Evolutionary conservation across 2,329 filamentous ascomycete species (phyloP).

Genomic region (Aspergillus novofumigatus): DNA sequence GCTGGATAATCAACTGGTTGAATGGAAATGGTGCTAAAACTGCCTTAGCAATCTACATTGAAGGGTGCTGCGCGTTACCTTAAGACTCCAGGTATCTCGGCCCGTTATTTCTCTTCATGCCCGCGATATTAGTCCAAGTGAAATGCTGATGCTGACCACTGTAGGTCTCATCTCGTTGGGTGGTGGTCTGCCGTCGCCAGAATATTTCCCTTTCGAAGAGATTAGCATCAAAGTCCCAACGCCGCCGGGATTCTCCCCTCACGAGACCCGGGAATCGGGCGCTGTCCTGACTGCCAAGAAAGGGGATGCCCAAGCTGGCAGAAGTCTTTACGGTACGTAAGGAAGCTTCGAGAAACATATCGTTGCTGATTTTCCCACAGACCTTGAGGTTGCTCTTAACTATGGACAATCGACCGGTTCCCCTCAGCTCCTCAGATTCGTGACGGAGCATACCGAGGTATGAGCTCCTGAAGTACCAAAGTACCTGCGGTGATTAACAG

Average conservation of each 20-base stretch:
- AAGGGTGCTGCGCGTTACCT: constrained; percentile 79
- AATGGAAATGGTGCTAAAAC: constrained; percentile 3
- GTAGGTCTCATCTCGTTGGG: constrained; percentile 78
- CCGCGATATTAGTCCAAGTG: not conserved
- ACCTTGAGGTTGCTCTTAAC: constrained; percentile 86
- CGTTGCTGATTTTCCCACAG: constrained; percentile 38
- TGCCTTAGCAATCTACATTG: constrained; percentile 61
- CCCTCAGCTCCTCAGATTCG: constrained; percentile 80
- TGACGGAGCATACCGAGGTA: constrained; percentile 89
- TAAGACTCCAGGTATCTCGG: constrained; percentile 59
- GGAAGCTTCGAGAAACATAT: not conserved
- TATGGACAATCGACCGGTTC: constrained; percentile 85
- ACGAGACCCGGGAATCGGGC: constrained; percentile 59
- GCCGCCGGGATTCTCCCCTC: constrained; percentile 66
- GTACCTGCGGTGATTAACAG: constrained; percentile 6
- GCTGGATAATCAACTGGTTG: not conserved
- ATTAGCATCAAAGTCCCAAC: constrained; percentile 70
- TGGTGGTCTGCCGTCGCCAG: constrained; percentile 80
- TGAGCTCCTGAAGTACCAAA: not conserved
- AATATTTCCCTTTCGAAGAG: constrained; percentile 88
- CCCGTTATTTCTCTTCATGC: not conserved
- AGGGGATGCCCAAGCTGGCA: constrained; percentile 69
- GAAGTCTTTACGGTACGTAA: constrained; percentile 44
- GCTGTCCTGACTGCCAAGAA: constrained; percentile 67
- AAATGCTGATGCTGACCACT: not conserved